Conservation (phyloP, 176 grass and related monocot species). For the Saccharum officinarum region DNA sequence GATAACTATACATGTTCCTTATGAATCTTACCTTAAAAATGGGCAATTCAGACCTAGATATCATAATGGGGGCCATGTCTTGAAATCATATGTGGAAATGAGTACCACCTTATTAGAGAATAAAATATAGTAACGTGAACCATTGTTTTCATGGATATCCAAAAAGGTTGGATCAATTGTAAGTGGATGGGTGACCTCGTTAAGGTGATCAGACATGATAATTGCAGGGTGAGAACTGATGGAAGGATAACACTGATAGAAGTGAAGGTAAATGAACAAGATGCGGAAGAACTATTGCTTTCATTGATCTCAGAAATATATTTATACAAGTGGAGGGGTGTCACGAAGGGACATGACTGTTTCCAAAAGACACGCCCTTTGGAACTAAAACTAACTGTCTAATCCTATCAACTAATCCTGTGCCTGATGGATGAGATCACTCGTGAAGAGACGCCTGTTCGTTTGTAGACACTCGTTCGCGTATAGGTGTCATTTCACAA, state of each 20-base stretch:
- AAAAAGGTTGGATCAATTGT: not conserved
- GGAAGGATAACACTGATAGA: not conserved
- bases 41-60: not conserved
- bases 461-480: no score
- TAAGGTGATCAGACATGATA: not conserved
- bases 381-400: no score
- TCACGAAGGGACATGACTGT: no score
- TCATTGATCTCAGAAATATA: no score
- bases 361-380: no score
- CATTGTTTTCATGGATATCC: not conserved
- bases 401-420: no score
- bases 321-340: no score
- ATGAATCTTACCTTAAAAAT: not conserved
- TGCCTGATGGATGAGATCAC: no score
- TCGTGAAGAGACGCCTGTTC: no score
- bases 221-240: not conserved
- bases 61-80: not conserved
- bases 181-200: not conserved
- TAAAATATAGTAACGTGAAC: not conserved
- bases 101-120: not conserved
- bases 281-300: no score
- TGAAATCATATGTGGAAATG: no score
- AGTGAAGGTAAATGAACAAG: no score
- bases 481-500: not conserved
- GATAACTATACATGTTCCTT: not conserved